These are phyloP conservation scores for Sporothrix sp. DNA, from an alignment of 2,329 filamentous ascomycete species.

Conservation along the genomic window DNA sequence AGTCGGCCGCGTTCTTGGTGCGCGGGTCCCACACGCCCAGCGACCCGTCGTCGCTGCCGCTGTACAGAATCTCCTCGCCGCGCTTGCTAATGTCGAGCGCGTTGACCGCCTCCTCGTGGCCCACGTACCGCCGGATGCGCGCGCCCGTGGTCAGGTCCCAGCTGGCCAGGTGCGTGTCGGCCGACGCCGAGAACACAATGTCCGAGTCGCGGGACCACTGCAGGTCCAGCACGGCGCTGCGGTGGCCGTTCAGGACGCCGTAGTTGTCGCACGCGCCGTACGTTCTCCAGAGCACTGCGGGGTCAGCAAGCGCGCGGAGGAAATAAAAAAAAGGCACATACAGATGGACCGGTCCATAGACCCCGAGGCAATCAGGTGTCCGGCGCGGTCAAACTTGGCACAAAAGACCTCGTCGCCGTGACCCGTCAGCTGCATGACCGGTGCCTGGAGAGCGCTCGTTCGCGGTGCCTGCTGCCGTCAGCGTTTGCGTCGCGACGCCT, in stretches of 20 bases:
- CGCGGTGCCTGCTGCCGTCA: slow-evolving; percentile 50
- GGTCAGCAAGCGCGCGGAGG: slow-evolving; percentile 3
- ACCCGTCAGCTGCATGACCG: slow-evolving; percentile 87
- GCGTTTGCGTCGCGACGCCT: background rate
- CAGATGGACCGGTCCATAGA: slow-evolving; percentile 90
- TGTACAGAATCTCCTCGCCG: slow-evolving; percentile 83
- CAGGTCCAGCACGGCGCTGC: slow-evolving; percentile 80
- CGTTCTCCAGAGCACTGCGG: slow-evolving; percentile 79
- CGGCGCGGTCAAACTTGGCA: slow-evolving; percentile 80
- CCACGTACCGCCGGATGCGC: slow-evolving; percentile 81
- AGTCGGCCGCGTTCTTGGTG: slow-evolving; percentile 77
- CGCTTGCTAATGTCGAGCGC: slow-evolving; percentile 77
- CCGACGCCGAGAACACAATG: slow-evolving; percentile 83
- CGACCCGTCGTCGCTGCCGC: slow-evolving; percentile 84
- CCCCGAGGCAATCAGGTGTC: slow-evolving; percentile 82
- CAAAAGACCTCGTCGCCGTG: slow-evolving; percentile 81
- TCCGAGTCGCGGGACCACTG: slow-evolving; percentile 95
- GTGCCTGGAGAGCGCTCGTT: slow-evolving; percentile 75
- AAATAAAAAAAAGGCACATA: slow-evolving; percentile 33
- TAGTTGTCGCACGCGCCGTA: slow-evolving; percentile 94
- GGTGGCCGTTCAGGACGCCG: slow-evolving; percentile 77
- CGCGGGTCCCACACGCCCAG: slow-evolving; percentile 95
- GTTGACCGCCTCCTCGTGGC: slow-evolving; percentile 95
- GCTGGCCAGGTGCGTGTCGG: slow-evolving; percentile 85
- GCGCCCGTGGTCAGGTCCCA: slow-evolving; percentile 93